Conservation (phyloP, 2,329 filamentous ascomycete genomes). For the Malbranchea zuffiana region DNA sequence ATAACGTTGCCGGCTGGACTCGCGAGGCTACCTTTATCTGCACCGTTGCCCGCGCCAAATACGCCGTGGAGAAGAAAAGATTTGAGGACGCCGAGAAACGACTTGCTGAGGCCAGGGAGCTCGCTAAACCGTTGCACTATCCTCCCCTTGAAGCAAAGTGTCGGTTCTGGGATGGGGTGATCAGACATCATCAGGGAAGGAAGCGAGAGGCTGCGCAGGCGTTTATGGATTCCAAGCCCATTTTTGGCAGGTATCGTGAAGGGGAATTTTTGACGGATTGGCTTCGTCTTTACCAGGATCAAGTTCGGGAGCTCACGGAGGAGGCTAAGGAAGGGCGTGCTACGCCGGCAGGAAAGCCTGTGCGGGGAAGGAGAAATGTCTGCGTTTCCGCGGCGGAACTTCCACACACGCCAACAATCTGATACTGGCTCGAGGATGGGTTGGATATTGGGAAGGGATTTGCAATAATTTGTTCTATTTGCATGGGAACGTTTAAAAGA, state of each 20-base stretch:
- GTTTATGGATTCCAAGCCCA: constrained; percentile 16
- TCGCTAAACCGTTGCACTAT: constrained; percentile 6
- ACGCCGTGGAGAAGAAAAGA: too few species aligned
- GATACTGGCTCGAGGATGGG: too few species aligned
- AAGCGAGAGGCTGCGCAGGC: constrained; percentile 13
- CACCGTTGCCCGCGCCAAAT: too few species aligned
- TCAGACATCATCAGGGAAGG: constrained; percentile 16
- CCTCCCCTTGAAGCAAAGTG: constrained; percentile 13
- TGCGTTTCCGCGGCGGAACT: constrained; percentile 8
- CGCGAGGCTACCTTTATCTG: too few species aligned
- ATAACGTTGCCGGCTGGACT: too few species aligned
- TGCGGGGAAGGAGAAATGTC: neutral
- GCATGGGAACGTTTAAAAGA: too few species aligned
- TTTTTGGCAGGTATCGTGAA: constrained; percentile 15
- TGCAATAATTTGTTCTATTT: too few species aligned
- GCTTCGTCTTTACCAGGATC: constrained; percentile 4
- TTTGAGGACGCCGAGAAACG: too few species aligned
- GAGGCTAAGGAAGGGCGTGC: neutral
- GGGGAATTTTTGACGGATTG: constrained; percentile 12
- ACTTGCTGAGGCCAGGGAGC: constrained; percentile 7
- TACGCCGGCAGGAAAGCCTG: neutral
- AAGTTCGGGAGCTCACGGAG: neutral
- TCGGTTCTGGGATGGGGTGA: constrained; percentile 21
- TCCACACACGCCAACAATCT: constrained; percentile 7
- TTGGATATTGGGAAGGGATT: constrained; percentile 26